Conservation (phyloP, 2,329 filamentous ascomycete species). For the Diplodia sapinea region DNA sequence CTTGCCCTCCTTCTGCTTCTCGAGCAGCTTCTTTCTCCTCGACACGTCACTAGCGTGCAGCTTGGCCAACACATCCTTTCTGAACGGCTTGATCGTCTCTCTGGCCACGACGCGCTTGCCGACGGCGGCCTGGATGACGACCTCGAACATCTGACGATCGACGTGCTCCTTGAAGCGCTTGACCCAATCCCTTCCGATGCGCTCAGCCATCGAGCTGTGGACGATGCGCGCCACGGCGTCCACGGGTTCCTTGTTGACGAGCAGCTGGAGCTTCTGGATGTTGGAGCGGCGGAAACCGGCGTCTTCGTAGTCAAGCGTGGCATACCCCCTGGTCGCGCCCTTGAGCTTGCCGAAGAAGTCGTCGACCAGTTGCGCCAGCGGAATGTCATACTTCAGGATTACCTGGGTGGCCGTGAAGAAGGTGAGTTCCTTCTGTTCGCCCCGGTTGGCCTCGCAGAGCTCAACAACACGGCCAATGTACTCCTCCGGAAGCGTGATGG, state of each 20-base stretch:
- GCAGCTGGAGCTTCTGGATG: conserved; percentile 85
- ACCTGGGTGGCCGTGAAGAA: conserved; percentile 94
- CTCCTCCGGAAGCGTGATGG: conserved; percentile 89
- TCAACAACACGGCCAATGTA: conserved; percentile 95
- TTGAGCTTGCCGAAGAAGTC: conserved; percentile 98
- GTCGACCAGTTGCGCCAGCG: conserved; percentile 87
- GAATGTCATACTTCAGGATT: conserved; percentile 90
- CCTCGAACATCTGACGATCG: conserved; percentile 94
- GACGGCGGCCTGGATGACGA: conserved; percentile 89
- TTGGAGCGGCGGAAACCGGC: conserved; percentile 81
- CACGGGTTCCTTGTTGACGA: conserved; percentile 92
- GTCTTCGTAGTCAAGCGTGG: conserved; percentile 95
- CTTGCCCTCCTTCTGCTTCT: conserved; percentile 95
- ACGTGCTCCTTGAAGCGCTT: conserved; percentile 97
- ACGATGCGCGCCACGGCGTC: conserved; percentile 93
- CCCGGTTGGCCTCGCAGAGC: conserved; percentile 87
- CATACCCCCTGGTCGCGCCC: conserved; percentile 91
- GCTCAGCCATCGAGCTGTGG: conserved; percentile 79
- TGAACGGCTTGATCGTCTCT: conserved; percentile 94
- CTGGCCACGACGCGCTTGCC: conserved; percentile 84
- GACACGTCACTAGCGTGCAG: conserved; percentile 89
- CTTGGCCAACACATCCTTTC: conserved; percentile 93
- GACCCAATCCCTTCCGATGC: conserved; percentile 86
- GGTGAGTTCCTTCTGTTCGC: conserved; percentile 82
- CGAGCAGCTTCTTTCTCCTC: conserved; percentile 81